Percentiles rank a stretch among this genome's conserved stretches.
Evolutionary conservation across 2,329 filamentous ascomycete species (phyloP).

Genomic region (Colletotrichum cereale): DNA sequence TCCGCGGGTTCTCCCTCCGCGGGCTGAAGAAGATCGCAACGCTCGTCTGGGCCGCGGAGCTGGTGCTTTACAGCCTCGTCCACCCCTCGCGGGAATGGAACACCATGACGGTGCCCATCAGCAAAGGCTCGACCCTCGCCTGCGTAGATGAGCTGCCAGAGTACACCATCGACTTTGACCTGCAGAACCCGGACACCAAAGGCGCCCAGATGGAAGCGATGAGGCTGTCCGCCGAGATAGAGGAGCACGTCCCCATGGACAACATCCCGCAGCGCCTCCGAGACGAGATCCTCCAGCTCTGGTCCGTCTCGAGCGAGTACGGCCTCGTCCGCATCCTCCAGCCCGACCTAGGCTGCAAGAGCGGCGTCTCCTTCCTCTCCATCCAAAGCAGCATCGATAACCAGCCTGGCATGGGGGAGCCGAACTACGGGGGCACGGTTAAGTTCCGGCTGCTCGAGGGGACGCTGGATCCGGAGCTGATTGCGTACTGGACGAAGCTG

Average conservation of each 20-base stretch:
- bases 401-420: too few relatives aligned
- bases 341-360: not conserved
- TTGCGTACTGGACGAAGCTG: conserved; percentile 7
- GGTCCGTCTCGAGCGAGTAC: not conserved
- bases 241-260: conserved; percentile 19
- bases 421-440: conserved; percentile 10
- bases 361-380: not conserved
- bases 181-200: too few relatives aligned
- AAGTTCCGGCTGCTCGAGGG: conserved; percentile 30
- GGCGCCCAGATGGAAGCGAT: not conserved
- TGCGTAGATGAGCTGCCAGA: not conserved
- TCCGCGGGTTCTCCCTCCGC: conserved; percentile 15
- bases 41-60: conserved; percentile 15
- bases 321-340: not conserved
- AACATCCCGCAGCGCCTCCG: not conserved
- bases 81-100: conserved; percentile 6
- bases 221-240: not conserved
- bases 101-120: not conserved
- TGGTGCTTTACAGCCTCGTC: conserved; percentile 9
- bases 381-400: not conserved
- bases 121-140: not conserved
- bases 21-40: conserved; percentile 22
- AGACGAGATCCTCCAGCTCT: conserved; percentile 1
- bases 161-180: not conserved
- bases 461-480: conserved; percentile 24